Evolutionary conservation across 164 flowering plant genomes (phyloP).

Genomic region (Annona cherimola): DNA sequence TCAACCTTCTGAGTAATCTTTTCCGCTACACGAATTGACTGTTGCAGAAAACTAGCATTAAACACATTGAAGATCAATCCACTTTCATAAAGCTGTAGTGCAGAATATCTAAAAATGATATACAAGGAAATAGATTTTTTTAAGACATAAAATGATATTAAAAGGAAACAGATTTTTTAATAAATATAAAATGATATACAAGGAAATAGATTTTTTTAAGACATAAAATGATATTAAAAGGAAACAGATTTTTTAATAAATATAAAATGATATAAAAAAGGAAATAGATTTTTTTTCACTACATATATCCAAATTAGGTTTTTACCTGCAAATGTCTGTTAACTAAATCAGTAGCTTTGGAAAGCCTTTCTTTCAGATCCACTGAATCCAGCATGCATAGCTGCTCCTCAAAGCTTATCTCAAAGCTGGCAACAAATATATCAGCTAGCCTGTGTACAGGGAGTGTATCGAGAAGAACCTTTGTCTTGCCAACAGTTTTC

Average conservation of each 20-base stretch:
- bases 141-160: no score
- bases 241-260: no score
- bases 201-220: neutral
- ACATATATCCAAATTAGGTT: neutral
- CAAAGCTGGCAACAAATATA: constrained; percentile 99
- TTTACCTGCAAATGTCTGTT: constrained; percentile 94
- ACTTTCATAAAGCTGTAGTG: neutral
- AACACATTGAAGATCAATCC: neutral
- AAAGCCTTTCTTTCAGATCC: constrained; percentile 85
- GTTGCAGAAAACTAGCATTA: constrained; percentile 20
- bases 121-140: neutral
- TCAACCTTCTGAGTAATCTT: constrained; percentile 99
- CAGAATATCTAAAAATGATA: neutral
- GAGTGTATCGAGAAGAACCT: constrained; percentile 93
- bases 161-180: no score
- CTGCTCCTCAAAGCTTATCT: constrained; percentile 98
- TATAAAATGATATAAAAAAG: neutral
- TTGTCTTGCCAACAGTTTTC: constrained; percentile 89
- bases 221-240: no score
- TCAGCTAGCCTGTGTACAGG: constrained; percentile 95
- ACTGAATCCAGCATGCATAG: constrained; percentile 92
- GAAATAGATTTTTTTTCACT: neutral
- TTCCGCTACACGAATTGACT: constrained; percentile 99
- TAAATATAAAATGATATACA: neutral
- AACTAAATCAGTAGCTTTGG: constrained; percentile 96